These are phyloP conservation scores for Erysimum cheiranthoides DNA, from an alignment of 345 rosid genomes.

Conservation along the genomic window DNA sequence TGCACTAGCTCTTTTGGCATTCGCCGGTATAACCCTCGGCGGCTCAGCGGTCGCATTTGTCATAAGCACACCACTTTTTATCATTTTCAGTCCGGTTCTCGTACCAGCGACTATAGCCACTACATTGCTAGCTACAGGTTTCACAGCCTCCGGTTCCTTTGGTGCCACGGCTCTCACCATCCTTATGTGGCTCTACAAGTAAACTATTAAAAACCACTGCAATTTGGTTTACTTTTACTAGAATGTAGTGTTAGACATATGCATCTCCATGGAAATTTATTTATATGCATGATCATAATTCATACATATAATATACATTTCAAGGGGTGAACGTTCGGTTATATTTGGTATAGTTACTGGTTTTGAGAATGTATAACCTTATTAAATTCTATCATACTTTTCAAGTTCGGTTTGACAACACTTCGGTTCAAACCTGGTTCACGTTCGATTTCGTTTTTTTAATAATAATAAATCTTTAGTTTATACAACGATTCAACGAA, in stretches of 20 bases:
- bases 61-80: slow-evolving; percentile 68
- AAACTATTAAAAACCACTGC: slow-evolving; percentile 9
- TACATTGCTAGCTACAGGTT: slow-evolving; percentile 57
- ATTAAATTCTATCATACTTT: neutral
- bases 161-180: slow-evolving; percentile 60
- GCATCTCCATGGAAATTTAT: neutral
- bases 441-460: neutral
- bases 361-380: neutral
- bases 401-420: neutral
- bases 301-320: neutral
- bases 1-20: slow-evolving; percentile 62
- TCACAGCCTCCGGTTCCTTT: slow-evolving; percentile 68
- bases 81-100: slow-evolving; percentile 81
- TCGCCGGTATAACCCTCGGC: slow-evolving; percentile 62
- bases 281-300: neutral
- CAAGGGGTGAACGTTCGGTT: neutral
- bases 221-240: neutral
- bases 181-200: slow-evolving; percentile 69
- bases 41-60: slow-evolving; percentile 67
- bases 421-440: neutral
- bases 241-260: neutral
- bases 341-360: neutral
- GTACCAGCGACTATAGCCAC: slow-evolving; percentile 69
- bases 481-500: neutral
- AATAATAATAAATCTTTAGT: neutral